Percentiles rank a stretch among this genome's conserved stretches.
Evolutionary conservation across 257 asterid genomes (phyloP).

Genomic region (Salvia splendens): DNA sequence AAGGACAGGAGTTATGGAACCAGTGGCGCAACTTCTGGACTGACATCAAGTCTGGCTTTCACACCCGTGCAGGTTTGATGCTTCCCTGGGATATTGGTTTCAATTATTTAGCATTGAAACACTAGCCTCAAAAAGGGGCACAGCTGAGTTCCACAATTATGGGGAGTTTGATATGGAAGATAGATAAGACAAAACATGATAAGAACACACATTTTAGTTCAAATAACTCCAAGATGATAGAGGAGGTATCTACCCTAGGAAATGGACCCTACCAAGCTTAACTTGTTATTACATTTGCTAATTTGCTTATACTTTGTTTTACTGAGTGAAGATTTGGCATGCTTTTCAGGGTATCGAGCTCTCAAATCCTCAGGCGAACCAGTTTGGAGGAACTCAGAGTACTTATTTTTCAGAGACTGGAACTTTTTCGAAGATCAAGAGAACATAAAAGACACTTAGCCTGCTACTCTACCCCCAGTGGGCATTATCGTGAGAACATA

Average conservation of each 20-base stretch:
- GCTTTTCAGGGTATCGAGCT: constrained; percentile 86
- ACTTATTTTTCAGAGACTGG: constrained; percentile 94
- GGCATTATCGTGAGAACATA: too few relatives aligned
- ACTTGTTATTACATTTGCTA: neutral
- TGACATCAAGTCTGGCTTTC: constrained; percentile 93
- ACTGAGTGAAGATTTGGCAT: neutral
- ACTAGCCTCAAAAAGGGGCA: neutral
- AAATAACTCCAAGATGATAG: too few relatives aligned
- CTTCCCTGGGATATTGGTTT: constrained; percentile 6
- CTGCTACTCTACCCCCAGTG: neutral
- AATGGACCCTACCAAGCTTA: too few relatives aligned
- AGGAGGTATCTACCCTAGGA: too few relatives aligned
- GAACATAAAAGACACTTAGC: constrained; percentile 39
- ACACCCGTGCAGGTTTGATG: constrained; percentile 93
- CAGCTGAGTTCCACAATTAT: neutral
- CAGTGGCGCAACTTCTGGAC: constrained; percentile 94
- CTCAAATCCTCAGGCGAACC: constrained; percentile 90
- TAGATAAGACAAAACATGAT: too few relatives aligned
- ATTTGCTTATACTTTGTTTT: neutral
- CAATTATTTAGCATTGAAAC: neutral
- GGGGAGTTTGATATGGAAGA: too few relatives aligned
- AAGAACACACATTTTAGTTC: too few relatives aligned
- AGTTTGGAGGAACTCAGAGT: constrained; percentile 82
- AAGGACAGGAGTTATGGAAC: constrained; percentile 76
- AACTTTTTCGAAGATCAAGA: constrained; percentile 87